Base-by-base conservation (phyloP, 148 eudicot species). In the Euryodendron excelsum region DNA sequence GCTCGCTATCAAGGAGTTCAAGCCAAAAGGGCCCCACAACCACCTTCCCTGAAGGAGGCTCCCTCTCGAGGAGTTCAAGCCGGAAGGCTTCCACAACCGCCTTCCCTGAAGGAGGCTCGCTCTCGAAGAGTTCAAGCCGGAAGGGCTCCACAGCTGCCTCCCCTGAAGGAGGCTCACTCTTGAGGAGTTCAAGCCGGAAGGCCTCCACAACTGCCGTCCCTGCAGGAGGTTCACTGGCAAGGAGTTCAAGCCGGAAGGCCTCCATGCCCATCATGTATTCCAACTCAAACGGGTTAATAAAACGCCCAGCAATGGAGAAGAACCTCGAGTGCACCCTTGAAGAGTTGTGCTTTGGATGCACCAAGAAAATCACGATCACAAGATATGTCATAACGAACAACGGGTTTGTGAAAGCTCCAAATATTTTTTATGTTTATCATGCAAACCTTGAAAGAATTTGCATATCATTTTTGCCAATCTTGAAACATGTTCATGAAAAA, bases 281-380 rank as follows among this genome's bases (percentile, higher is more conserved):
- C 1, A 85, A 81, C 76, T 87, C 92, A 2, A 75, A 72, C 25
- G 90, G 91, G 60, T 37, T 82, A 55, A 23, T 81, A 34, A 92
- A 89, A 68, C 88, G 90, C 1, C 87, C 84, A 6, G 31, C 86
- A 0, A 44, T 78, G 23, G 89, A 88, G 75, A 33, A 81, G 33
- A 67, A 45, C 60, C 88, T 92, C 41, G 90, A 86, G 69, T 92
- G 97, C 86, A 82, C 86, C 21, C 88, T 92, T 15, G 93, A 92
- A 72, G 97, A 92, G 76, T 58, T 92, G 53, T 91, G 89, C 61
- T 85, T 88, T 73, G 94, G 97, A 30, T 88, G 94, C 69, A 69
- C 84, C 80, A 90, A 89, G 86, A 81, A 81, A 81, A 78, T 89
- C 68, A 73, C 56, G 47, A 77, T 88, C 74, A 76, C 84, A 30